Conservation (phyloP, 176 grass and related monocot species). For the Chloris gayana region DNA sequence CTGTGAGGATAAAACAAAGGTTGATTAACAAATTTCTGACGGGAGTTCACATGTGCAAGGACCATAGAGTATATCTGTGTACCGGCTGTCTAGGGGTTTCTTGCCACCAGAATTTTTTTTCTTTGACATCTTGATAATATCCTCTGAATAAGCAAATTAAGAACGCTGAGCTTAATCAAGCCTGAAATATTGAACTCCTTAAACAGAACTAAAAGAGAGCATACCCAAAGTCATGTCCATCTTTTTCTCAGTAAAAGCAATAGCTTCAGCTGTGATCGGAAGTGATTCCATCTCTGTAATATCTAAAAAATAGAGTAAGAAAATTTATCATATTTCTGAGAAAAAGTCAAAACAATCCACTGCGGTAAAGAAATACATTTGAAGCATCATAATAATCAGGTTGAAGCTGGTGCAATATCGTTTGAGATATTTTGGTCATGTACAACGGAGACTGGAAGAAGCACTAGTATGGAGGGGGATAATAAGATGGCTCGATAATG, state of each 20-base stretch:
- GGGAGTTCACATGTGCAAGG: slow-evolving; percentile 9
- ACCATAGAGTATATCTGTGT: slow-evolving; percentile 30
- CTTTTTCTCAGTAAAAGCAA: slow-evolving; percentile 98
- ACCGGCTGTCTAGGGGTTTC: slow-evolving; percentile 69
- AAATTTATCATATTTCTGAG: background rate
- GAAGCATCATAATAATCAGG: too few species aligned
- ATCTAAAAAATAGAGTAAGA: slow-evolving; percentile 3
- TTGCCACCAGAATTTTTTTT: slow-evolving; percentile 68
- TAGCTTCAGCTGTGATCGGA: slow-evolving; percentile 62
- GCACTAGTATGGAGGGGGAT: too few species aligned
- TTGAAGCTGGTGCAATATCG: too few species aligned
- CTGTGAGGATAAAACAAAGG: slow-evolving; percentile 36
- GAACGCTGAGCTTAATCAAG: background rate
- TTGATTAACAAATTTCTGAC: background rate
- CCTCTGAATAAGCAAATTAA: slow-evolving; percentile 37
- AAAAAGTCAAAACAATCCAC: background rate
- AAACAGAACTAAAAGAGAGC: slow-evolving; percentile 1
- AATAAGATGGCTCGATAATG: too few species aligned
- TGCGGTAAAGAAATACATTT: background rate
- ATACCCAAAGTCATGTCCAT: slow-evolving; percentile 99
- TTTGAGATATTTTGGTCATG: too few species aligned
- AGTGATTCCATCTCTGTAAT: slow-evolving; percentile 68
- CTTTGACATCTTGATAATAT: slow-evolving; percentile 99
- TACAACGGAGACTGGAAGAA: too few species aligned
- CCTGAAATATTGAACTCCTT: background rate